Evolutionary conservation across 345 rosid species (phyloP).

Genomic region (Syzygium jambos): DNA sequence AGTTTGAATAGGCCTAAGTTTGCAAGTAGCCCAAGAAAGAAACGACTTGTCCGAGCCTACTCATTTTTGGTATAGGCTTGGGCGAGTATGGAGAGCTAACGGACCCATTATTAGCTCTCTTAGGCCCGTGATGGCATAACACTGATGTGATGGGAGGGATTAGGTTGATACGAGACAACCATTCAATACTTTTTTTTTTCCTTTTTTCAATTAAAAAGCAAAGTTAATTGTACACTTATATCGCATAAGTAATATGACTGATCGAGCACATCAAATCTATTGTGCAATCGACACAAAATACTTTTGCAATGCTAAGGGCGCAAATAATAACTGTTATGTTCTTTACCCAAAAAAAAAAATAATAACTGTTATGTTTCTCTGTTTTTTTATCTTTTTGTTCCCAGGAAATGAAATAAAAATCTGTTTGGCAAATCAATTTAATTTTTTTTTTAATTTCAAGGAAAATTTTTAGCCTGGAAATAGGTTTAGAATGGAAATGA

Average conservation of each 20-base stretch:
- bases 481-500: no score
- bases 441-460: no score
- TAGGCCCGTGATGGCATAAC: background rate
- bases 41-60: background rate
- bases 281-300: background rate
- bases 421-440: no score
- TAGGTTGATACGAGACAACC: background rate
- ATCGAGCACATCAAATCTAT: accelerated
- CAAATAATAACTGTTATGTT: no score
- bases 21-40: background rate
- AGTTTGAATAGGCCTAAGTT: background rate
- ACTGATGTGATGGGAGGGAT: background rate
- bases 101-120: background rate
- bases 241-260: background rate
- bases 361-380: no score
- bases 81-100: background rate
- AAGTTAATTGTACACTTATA: accelerated
- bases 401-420: no score
- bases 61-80: background rate
- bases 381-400: no score
- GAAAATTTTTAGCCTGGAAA: no score
- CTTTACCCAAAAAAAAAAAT: no score
- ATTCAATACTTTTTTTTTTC: background rate
- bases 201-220: background rate
- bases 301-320: no score